Base-by-base conservation (phyloP, 2,329 filamentous ascomycete species). In the Pezicula neosporulosa region DNA sequence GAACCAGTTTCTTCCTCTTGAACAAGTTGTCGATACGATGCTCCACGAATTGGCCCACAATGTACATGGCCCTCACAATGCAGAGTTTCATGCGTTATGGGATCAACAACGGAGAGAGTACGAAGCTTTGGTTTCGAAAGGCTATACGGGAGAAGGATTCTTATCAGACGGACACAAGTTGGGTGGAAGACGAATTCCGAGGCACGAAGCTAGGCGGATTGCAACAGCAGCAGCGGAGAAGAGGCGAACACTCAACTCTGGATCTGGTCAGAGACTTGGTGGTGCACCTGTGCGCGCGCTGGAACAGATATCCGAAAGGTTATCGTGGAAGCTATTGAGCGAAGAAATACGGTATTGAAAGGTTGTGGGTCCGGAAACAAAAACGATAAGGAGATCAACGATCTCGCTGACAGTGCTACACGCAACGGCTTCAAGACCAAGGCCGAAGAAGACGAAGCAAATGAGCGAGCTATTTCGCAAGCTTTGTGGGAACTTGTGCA, bases 1-100 rank as follows among this genome's bases (percentile, higher is more conserved):
- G 9, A 82, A 75, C 37, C 85, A 90, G 60, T 97, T 97, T 63
- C 69, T 96, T 18, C 85, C 88, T 1, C 72, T 92, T 51, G 90
- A 97, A 64, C 76, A 88, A 57, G 79, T 96, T 7, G 77, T 90
- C 41, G 91, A 97, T 68, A 97, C 93, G 0, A 88, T 97, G 84
- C 82, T 97, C 18, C 93, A 97, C 66, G 93, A 97, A 75, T 81
- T 97, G 3, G 86, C 83, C n/a, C 93, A 97, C 64, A 96, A 88
- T 58, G 81, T 90, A 10, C 84, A 87, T 68, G 90, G 90, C 0
- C 89, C 89, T 2, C 93, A 97, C 67, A 84, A 97, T 64, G 78
- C 76, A 44, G 80, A 87, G 35, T 97, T 97, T 64, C 84, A 96
- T 60, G 85, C 85, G 0, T 74, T 97, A 5, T 96, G 92, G 90